Conservation (phyloP, 768 basidiomycete species). For the Sarcodon sp. region DNA sequence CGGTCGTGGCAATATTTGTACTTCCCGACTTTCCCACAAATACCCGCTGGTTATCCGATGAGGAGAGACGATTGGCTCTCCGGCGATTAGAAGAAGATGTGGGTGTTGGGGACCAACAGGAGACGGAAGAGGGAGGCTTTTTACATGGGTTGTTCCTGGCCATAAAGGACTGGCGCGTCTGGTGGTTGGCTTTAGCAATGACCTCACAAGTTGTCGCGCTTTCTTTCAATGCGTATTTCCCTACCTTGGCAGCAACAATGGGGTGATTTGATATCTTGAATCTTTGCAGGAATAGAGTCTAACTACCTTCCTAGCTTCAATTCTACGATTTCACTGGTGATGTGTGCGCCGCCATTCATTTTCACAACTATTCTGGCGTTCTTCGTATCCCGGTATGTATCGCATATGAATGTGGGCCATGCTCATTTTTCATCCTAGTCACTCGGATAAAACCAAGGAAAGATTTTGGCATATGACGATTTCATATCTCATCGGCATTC, state of each 20-base stretch:
- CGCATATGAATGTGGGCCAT: no score
- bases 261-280: slow-evolving; percentile 23
- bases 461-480: slow-evolving; percentile 54
- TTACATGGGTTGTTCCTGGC: slow-evolving; percentile 42
- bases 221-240: slow-evolving; percentile 74
- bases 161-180: slow-evolving; percentile 70
- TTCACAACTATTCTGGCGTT: slow-evolving; percentile 50
- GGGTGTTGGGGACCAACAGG: slow-evolving; percentile 36
- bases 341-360: slow-evolving; percentile 71
- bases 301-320: slow-evolving; percentile 8
- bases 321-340: slow-evolving; percentile 50
- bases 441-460: slow-evolving; percentile 61
- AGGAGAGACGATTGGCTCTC: slow-evolving; percentile 43
- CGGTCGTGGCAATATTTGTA: slow-evolving; percentile 41
- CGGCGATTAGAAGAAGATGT: slow-evolving; percentile 53
- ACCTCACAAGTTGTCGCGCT: slow-evolving; percentile 48
- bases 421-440: slow-evolving; percentile 21
- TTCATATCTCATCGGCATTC: slow-evolving; percentile 42
- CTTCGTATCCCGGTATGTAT: slow-evolving; percentile 30
- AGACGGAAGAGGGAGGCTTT: slow-evolving; percentile 23
- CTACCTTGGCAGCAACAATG: slow-evolving; percentile 62
- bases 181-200: slow-evolving; percentile 61
- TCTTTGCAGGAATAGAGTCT: no score
- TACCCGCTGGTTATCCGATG: slow-evolving; percentile 45
- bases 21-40: slow-evolving; percentile 66